Evolutionary conservation across 169 alveolate genomes (phyloP).

Genomic region (Theileria sp.): DNA sequence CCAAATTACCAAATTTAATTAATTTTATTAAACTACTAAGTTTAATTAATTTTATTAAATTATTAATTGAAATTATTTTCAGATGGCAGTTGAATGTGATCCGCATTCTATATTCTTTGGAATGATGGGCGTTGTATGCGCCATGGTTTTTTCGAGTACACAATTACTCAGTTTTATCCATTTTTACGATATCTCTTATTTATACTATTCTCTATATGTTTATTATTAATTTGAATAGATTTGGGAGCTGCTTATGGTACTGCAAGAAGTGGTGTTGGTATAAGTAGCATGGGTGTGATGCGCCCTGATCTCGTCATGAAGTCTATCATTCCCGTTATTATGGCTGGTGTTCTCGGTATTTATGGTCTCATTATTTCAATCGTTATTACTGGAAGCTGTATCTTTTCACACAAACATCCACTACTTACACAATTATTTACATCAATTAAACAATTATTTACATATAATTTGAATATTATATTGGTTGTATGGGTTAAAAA

Average conservation of each 20-base stretch:
- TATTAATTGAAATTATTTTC: constrained; percentile 1
- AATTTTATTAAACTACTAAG: not conserved
- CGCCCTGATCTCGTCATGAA: constrained; percentile 99
- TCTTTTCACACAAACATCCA: not conserved
- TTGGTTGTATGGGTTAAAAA: not conserved
- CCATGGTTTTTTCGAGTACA: constrained; percentile 95
- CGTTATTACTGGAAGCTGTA: constrained; percentile 73
- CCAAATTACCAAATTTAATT: not conserved
- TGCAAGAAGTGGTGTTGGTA: constrained; percentile 99
- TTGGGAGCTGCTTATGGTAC: constrained; percentile 99
- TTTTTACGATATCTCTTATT: not conserved
- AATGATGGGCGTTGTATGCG: constrained; percentile 97
- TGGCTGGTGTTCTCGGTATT: constrained; percentile 99
- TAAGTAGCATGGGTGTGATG: constrained; percentile 98
- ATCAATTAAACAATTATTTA: too few relatives aligned
- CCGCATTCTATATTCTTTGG: constrained; percentile 95
- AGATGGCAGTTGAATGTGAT: constrained; percentile 76
- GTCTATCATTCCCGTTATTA: constrained; percentile 98
- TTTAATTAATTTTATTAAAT: not conserved
- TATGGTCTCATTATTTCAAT: constrained; percentile 95
- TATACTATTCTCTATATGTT: not conserved
- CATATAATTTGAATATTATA: not conserved
- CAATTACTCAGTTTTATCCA: not conserved
- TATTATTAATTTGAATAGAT: constrained; percentile 72
- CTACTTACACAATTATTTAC: not conserved